phyloP scores from a whole-genome alignment of 106 monocot genomes.

The Phalaenopsis aphrodite region DNA sequence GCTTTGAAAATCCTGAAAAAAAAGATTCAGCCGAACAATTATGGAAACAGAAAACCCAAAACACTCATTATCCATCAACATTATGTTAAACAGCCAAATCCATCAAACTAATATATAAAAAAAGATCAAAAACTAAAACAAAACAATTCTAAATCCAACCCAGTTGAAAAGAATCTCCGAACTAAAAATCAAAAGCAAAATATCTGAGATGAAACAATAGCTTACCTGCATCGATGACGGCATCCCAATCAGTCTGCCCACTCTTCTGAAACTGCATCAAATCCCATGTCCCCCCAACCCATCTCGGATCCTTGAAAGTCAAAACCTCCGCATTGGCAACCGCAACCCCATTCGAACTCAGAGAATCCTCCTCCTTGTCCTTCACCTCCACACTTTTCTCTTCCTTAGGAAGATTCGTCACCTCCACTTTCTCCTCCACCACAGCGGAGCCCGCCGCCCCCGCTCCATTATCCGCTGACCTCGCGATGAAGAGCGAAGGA shows the following conservation, averaged over 20 bases:
- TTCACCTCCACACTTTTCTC: neutral
- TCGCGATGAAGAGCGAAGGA: constrained; percentile 17
- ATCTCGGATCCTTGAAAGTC: constrained; percentile 46
- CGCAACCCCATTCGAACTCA: constrained; percentile 23
- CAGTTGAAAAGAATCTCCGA: neutral
- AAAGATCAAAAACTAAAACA: neutral
- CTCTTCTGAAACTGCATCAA: constrained; percentile 52
- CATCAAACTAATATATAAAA: neutral
- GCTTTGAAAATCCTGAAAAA: too few species aligned
- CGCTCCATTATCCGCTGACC: constrained; percentile 32
- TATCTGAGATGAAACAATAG: neutral
- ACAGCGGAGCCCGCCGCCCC: constrained; percentile 14
- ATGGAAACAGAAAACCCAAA: too few species aligned
- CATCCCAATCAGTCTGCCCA: constrained; percentile 57
- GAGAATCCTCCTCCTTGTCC: neutral
- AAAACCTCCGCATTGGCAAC: constrained; percentile 6
- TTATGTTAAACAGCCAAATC: neutral
- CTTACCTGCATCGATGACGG: constrained; percentile 69
- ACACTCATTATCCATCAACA: too few species aligned
- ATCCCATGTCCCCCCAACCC: constrained; percentile 75
- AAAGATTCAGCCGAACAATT: too few species aligned
- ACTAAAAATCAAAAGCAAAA: neutral
- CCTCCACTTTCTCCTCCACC: constrained; percentile 14
- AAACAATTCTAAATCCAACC: neutral
- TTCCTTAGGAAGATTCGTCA: neutral